A percentile compares a stretch with the other conserved stretches of the same genome.
Conservation (phyloP, 257 asterid species). For the Capsicum rhomboideum region DNA sequence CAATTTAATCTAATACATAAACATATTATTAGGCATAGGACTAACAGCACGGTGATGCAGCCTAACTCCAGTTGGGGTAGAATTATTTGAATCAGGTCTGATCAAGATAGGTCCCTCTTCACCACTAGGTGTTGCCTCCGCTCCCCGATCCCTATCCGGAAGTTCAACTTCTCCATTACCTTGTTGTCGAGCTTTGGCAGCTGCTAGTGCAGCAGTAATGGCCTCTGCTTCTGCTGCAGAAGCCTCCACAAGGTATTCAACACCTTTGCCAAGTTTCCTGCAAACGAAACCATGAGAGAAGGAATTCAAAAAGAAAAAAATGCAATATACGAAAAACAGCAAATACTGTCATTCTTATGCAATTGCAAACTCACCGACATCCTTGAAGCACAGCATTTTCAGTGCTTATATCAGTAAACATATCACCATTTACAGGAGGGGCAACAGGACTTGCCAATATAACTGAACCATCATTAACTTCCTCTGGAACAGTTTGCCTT, state of each 20-base stretch:
- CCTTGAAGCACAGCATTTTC: conserved; percentile 85
- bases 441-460: conserved; percentile 93
- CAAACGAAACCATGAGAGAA: background rate
- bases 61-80: conserved; percentile 86
- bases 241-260: conserved; percentile 94
- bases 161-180: conserved; percentile 83
- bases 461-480: conserved; percentile 70
- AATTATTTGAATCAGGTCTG: conserved; percentile 76
- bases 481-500: conserved; percentile 43
- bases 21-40: background rate
- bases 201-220: conserved; percentile 87
- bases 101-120: conserved; percentile 66
- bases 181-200: conserved; percentile 98
- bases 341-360: conserved; percentile 8
- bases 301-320: background rate
- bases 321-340: background rate
- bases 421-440: conserved; percentile 87
- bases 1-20: background rate
- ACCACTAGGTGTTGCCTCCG: conserved; percentile 97
- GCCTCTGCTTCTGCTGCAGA: conserved; percentile 99
- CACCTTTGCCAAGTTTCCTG: conserved; percentile 86
- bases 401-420: conserved; percentile 84
- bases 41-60: conserved; percentile 99
- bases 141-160: conserved; percentile 95
- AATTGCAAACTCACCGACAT: conserved; percentile 47